Evolutionary conservation across 495 filamentous ascomycete species (phyloP).

Genomic region (Penicillium desertorum): DNA sequence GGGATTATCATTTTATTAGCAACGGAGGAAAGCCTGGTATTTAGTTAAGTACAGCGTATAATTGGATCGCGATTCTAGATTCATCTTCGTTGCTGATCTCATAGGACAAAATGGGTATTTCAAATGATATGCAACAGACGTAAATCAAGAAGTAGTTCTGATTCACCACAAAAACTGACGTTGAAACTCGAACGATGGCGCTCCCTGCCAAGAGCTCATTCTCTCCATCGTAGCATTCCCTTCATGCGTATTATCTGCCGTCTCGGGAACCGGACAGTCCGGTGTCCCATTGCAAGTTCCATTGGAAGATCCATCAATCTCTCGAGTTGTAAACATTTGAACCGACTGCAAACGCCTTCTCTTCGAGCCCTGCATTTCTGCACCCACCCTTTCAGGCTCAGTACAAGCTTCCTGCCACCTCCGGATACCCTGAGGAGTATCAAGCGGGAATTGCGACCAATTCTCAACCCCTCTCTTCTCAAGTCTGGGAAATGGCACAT

Average conservation of each 20-base stretch:
- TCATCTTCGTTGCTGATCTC: too few species aligned
- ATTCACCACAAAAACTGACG: slow-evolving; percentile 40
- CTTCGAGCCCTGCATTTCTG: neutral
- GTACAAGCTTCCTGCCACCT: slow-evolving; percentile 37
- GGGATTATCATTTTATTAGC: too few species aligned
- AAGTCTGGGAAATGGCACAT: slow-evolving; percentile 28
- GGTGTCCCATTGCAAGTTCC: neutral
- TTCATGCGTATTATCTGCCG: neutral
- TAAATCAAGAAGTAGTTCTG: neutral
- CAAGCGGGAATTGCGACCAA: slow-evolving; percentile 40
- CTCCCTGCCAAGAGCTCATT: slow-evolving; percentile 34
- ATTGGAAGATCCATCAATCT: neutral
- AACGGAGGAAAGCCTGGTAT: too few species aligned
- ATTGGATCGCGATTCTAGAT: too few species aligned
- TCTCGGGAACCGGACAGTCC: neutral
- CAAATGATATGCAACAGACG: too few species aligned
- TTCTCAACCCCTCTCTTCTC: slow-evolving; percentile 36
- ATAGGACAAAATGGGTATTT: too few species aligned
- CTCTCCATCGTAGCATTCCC: slow-evolving; percentile 3
- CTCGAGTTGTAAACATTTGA: neutral
- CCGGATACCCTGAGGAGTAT: slow-evolving; percentile 34
- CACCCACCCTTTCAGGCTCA: neutral
- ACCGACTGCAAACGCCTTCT: neutral
- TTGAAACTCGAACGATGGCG: slow-evolving; percentile 39
- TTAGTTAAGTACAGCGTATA: too few species aligned